These are phyloP conservation scores for Sedum album DNA, from an alignment of 164 flowering plant species.

Conservation along the genomic window DNA sequence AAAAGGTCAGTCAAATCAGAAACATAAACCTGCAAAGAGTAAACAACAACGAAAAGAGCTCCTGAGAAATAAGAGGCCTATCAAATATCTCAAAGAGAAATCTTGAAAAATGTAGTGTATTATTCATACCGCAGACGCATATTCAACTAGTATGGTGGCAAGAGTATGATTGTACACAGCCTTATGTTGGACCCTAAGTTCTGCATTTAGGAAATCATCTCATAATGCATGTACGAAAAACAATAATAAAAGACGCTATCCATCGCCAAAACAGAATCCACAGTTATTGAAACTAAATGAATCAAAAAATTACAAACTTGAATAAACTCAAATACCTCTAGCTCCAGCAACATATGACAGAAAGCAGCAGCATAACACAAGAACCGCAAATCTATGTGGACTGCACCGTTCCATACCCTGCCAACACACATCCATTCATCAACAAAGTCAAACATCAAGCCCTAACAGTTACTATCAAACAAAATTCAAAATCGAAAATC, in stretches of 20 bases:
- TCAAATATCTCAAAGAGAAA: neutral
- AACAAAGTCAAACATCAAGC: neutral
- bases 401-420: neutral
- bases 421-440: neutral
- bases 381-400: neutral
- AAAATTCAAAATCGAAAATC: neutral
- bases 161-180: slow-evolving; percentile 72
- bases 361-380: neutral
- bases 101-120: neutral
- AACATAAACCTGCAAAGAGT: slow-evolving; percentile 65
- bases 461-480: neutral
- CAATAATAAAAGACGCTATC: neutral
- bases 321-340: neutral
- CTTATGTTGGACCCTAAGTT: slow-evolving; percentile 30
- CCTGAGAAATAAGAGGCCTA: neutral
- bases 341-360: neutral
- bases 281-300: neutral
- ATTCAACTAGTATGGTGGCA: slow-evolving; percentile 70
- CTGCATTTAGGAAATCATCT: slow-evolving; percentile 27
- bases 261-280: too few species aligned
- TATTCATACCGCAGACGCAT: slow-evolving; percentile 80
- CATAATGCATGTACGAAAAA: too few species aligned
- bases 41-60: neutral
- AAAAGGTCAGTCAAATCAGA: slow-evolving; percentile 83
- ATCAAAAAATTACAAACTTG: neutral